phyloP scores from a whole-genome alignment of 1,284 basidiomycete species.

The Boletus nobilissimus region DNA sequence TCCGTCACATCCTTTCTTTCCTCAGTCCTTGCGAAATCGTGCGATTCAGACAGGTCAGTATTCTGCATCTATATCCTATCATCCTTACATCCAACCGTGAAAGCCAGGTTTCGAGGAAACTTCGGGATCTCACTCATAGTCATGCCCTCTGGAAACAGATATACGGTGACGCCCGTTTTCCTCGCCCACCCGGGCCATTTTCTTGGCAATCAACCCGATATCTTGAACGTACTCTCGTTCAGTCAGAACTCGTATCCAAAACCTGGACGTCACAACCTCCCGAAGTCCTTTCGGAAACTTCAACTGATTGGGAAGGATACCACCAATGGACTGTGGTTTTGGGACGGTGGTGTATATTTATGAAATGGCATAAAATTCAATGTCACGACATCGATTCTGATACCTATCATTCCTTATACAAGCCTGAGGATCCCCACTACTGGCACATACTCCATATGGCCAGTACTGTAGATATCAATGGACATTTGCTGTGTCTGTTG shows the following conservation, averaged over 20 bases:
- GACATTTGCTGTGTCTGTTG: background rate
- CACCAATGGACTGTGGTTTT: background rate
- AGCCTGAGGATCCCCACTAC: background rate
- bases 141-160: background rate
- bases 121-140: background rate
- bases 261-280: background rate
- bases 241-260: conserved; percentile 3
- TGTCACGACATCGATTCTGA: background rate
- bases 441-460: no score
- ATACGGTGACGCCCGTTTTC: background rate
- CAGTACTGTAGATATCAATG: background rate
- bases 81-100: background rate
- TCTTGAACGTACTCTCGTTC: background rate
- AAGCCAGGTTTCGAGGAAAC: background rate
- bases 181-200: background rate
- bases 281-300: background rate
- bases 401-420: background rate
- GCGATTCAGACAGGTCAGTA: background rate
- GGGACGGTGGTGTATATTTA: background rate
- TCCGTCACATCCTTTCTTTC: background rate
- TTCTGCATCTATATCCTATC: background rate
- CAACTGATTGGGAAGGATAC: background rate
- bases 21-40: background rate
- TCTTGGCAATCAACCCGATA: background rate
- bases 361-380: background rate